A percentile compares a stretch with the other conserved stretches of the same genome.
These are phyloP conservation scores for Komagataella pastoris DNA, from an alignment of 805 yeast species.

Conservation along the genomic window DNA sequence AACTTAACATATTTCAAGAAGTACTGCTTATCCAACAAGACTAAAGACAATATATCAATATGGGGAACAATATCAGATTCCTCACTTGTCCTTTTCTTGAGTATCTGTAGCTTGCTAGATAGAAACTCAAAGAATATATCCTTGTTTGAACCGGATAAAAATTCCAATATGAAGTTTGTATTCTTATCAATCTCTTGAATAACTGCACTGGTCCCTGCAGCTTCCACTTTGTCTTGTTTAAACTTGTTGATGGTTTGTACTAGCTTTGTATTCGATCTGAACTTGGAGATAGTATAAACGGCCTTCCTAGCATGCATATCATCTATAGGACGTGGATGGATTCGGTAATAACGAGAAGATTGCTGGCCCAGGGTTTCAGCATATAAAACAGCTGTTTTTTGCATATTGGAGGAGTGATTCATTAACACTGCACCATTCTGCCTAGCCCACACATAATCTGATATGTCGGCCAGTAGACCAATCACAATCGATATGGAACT, in stretches of 20 bases:
- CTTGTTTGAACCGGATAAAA: conserved; percentile 37
- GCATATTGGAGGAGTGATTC: neutral
- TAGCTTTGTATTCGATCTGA: conserved; percentile 3
- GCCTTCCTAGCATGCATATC: conserved; percentile 11
- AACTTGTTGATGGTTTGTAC: conserved; percentile 1
- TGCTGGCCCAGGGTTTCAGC: neutral
- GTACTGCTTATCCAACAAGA: conserved; percentile 24
- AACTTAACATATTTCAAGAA: conserved; percentile 24
- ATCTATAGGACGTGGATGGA: conserved; percentile 17
- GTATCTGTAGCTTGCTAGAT: conserved; percentile 16
- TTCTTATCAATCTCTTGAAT: conserved; percentile 21
- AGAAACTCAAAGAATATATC: conserved; percentile 24
- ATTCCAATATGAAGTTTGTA: conserved; percentile 27
- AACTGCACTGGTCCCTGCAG: conserved; percentile 10
- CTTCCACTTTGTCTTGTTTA: conserved; percentile 1
- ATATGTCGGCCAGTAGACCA: conserved; percentile 24
- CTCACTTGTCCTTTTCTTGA: conserved; percentile 12
- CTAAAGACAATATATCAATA: conserved; percentile 30
- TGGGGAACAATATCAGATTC: conserved; percentile 26
- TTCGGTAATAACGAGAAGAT: conserved; percentile 16
- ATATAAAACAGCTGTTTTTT: neutral
- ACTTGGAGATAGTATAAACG: conserved; percentile 2
- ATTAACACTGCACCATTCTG: neutral
- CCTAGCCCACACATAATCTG: conserved; percentile 24
- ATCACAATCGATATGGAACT: conserved; percentile 22